Evolutionary conservation across 1,139 yeast genomes (phyloP).

Genomic region (Hanseniaspora sp.): DNA sequence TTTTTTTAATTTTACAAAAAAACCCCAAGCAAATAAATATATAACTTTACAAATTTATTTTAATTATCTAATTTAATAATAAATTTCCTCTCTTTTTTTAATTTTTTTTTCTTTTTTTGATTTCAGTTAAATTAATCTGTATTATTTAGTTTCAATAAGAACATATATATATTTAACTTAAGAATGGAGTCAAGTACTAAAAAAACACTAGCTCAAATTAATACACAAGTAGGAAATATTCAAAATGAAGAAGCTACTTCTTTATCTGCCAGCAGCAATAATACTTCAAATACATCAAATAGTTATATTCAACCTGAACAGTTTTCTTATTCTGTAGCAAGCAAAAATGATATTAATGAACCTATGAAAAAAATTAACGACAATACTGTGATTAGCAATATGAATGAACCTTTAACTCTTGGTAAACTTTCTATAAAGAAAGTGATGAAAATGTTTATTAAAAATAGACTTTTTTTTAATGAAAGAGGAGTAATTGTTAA

Average conservation of each 20-base stretch:
- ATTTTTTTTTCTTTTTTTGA: too few species aligned
- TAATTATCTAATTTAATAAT: too few species aligned
- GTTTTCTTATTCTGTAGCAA: constrained; percentile 1
- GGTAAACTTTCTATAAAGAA: constrained; percentile 11
- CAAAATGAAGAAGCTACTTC: neutral
- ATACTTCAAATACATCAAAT: neutral
- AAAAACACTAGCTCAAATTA: neutral
- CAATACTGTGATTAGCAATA: neutral
- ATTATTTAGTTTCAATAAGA: too few species aligned
- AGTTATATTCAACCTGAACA: constrained; percentile 5
- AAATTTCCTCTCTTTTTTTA: too few species aligned
- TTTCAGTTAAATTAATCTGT: too few species aligned
- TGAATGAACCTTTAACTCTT: neutral
- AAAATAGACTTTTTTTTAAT: constrained; percentile 10
- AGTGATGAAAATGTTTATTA: constrained; percentile 13
- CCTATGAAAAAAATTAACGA: neutral
- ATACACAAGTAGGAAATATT: neutral
- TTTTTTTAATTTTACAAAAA: too few species aligned
- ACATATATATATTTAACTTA: neutral
- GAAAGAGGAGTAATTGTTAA: constrained; percentile 11
- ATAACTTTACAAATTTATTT: too few species aligned
- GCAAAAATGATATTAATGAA: neutral
- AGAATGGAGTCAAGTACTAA: neutral
- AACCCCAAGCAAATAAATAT: too few species aligned
- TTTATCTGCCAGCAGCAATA: constrained; percentile 1